Evolutionary conservation across 208 protist genomes (phyloP).

Genomic region (Crithidia acanthocephali): DNA sequence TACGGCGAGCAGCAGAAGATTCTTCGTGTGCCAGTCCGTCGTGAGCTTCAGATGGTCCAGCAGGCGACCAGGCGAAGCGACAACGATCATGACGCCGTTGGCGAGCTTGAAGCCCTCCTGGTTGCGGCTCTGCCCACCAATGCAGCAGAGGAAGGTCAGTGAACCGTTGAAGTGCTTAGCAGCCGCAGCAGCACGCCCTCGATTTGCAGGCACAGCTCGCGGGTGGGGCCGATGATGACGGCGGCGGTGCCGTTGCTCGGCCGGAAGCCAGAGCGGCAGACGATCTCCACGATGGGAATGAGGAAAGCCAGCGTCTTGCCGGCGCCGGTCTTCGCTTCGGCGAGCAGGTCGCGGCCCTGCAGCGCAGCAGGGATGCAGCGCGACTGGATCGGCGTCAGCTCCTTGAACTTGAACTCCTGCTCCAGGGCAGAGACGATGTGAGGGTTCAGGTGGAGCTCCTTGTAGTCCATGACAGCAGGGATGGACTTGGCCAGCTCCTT

Average conservation of each 20-base stretch:
- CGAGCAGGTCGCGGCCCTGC: slow-evolving; percentile 88
- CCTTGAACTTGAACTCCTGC: slow-evolving; percentile 93
- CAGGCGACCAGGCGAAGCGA: slow-evolving; percentile 94
- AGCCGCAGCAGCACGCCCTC: slow-evolving; percentile 96
- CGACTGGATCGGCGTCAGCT: slow-evolving; percentile 97
- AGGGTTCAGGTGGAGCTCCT: slow-evolving; percentile 84
- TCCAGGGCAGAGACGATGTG: slow-evolving; percentile 82
- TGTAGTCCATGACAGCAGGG: slow-evolving; percentile 77
- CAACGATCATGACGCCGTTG: slow-evolving; percentile 90
- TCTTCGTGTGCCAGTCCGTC: slow-evolving; percentile 96
- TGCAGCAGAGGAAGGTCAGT: slow-evolving; percentile 91
- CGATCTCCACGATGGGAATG: slow-evolving; percentile 98
- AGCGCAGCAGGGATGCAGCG: slow-evolving; percentile 91
- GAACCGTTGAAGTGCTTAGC: slow-evolving; percentile 92
- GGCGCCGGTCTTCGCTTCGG: slow-evolving; percentile 94
- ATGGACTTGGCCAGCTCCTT: slow-evolving; percentile 45
- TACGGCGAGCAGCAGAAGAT: slow-evolving; percentile 97
- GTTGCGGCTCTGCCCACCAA: slow-evolving; percentile 90
- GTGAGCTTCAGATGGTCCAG: slow-evolving; percentile 99
- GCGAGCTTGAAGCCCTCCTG: slow-evolving; percentile 92
- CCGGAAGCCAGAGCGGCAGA: slow-evolving; percentile 95
- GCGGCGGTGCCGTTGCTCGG: slow-evolving; percentile 97
- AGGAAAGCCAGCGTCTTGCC: slow-evolving; percentile 99
- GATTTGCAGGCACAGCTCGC: slow-evolving; percentile 99
- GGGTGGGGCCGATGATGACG: slow-evolving; percentile 98